These are phyloP conservation scores for Xylariaceae sp. DNA, from an alignment of 2,329 filamentous ascomycete species.

Conservation along the genomic window DNA sequence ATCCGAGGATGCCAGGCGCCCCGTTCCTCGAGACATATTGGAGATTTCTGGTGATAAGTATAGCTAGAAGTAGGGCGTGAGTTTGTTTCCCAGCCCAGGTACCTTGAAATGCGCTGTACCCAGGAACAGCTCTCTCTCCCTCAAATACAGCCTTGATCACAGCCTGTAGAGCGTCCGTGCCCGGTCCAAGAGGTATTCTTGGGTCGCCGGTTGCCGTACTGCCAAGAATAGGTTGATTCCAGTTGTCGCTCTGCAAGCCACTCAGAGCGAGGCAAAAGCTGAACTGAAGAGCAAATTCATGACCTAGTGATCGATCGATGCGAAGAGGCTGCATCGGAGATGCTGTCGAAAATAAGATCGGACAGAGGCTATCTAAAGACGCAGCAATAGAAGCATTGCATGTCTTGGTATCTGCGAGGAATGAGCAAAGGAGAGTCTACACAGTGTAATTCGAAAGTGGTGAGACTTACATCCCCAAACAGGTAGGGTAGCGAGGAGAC, in stretches of 20 bases:
- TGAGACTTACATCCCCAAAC: slow-evolving; percentile 18
- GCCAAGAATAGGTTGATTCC: not conserved
- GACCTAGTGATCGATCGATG: slow-evolving; percentile 6
- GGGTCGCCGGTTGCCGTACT: slow-evolving; percentile 1
- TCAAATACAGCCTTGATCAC: slow-evolving; percentile 4
- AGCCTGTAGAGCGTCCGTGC: slow-evolving; percentile 1
- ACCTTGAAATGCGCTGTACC: slow-evolving; percentile 6
- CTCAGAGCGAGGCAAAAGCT: slow-evolving; percentile 12
- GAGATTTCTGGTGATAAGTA: slow-evolving; percentile 8
- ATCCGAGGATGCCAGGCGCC: not conserved
- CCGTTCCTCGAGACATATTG: slow-evolving; percentile 2
- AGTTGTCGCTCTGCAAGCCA: slow-evolving; percentile 3
- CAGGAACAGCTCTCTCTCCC: not conserved
- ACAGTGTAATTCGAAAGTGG: not conserved
- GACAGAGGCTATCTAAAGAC: slow-evolving; percentile 8
- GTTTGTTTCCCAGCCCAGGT: slow-evolving; percentile 14
- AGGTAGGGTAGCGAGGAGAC: slow-evolving; percentile 12
- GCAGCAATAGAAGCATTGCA: slow-evolving; percentile 3
- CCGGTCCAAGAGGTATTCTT: slow-evolving; percentile 1
- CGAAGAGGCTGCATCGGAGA: slow-evolving; percentile 1
- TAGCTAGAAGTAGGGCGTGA: slow-evolving; percentile 8
- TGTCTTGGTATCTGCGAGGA: slow-evolving; percentile 5
- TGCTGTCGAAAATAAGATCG: slow-evolving; percentile 5
- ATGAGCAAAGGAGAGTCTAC: not conserved
- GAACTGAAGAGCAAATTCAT: slow-evolving; percentile 10